These are phyloP conservation scores for Musa beccarii DNA, from an alignment of 176 grass and related monocot genomes.

Conservation along the genomic window DNA sequence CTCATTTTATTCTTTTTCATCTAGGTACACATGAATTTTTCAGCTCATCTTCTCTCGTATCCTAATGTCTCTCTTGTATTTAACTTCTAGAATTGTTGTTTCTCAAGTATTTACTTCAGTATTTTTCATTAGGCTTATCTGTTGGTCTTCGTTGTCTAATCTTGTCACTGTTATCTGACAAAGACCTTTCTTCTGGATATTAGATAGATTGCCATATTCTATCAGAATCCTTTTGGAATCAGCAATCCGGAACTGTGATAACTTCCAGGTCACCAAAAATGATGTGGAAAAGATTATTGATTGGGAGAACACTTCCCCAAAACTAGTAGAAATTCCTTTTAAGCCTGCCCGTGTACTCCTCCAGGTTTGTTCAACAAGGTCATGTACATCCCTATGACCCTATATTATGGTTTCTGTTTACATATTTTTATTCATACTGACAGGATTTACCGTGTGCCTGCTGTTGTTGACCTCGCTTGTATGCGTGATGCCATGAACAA, in stretches of 20 bases:
- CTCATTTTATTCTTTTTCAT: neutral
- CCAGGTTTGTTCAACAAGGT: conserved; percentile 42
- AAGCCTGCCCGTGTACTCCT: conserved; percentile 94
- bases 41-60: neutral
- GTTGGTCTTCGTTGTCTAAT: neutral
- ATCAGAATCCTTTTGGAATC: conserved; percentile 86
- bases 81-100: neutral
- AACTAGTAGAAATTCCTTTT: conserved; percentile 85
- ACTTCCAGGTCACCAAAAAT: conserved; percentile 72
- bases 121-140: neutral
- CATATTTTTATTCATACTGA: conserved; percentile 1
- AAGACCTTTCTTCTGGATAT: conserved; percentile 17
- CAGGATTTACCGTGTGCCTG: conserved; percentile 90
- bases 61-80: neutral
- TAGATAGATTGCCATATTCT: conserved; percentile 86
- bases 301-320: conserved; percentile 79
- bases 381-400: neutral
- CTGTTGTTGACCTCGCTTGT: conserved; percentile 94
- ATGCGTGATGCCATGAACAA: conserved; percentile 94
- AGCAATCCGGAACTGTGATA: conserved; percentile 84
- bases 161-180: conserved; percentile 10
- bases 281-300: conserved; percentile 95
- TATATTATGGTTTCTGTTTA: conserved; percentile 2
- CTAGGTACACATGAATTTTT: neutral
- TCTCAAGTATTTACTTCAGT: neutral